Evolutionary conservation across 768 basidiomycete genomes (phyloP).

Genomic region (Ephemerocybe angulata): DNA sequence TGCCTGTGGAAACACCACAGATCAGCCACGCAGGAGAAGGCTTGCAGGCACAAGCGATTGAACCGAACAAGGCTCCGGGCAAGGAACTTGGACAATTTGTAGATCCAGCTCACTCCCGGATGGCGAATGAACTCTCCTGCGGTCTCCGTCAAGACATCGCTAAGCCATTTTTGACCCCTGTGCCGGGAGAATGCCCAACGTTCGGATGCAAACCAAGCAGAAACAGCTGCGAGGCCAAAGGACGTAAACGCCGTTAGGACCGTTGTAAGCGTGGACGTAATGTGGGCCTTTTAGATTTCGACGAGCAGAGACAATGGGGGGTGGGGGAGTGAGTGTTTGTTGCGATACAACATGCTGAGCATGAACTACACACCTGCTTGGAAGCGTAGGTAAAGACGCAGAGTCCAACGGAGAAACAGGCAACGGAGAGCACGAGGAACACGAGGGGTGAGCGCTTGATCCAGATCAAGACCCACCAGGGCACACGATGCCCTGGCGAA

Average conservation of each 20-base stretch:
- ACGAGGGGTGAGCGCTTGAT: slow-evolving; percentile 82
- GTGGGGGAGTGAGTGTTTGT: neutral
- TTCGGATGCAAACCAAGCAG: slow-evolving; percentile 71
- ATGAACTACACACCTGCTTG: slow-evolving; percentile 42
- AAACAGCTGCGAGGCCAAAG: slow-evolving; percentile 67
- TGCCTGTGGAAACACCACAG: neutral
- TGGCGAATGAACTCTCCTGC: slow-evolving; percentile 31
- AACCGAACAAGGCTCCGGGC: slow-evolving; percentile 9
- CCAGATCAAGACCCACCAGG: slow-evolving; percentile 85
- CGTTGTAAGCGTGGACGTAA: slow-evolving; percentile 70
- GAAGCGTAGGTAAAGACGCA: slow-evolving; percentile 78
- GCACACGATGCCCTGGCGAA: slow-evolving; percentile 70
- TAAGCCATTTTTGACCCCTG: slow-evolving; percentile 66
- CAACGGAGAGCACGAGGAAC: slow-evolving; percentile 80
- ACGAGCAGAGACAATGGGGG: neutral
- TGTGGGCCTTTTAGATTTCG: slow-evolving; percentile 50
- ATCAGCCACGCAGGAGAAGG: neutral
- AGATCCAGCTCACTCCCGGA: slow-evolving; percentile 18
- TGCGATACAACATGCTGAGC: neutral
- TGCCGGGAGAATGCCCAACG: slow-evolving; percentile 61
- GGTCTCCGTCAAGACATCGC: slow-evolving; percentile 52
- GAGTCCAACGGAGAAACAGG: slow-evolving; percentile 76
- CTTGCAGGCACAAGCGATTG: neutral
- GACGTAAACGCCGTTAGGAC: slow-evolving; percentile 73
- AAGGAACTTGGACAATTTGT: slow-evolving; percentile 5